These are phyloP conservation scores for Phytophthora boehmeriae DNA, from an alignment of 352 stramenopile genomes.

Conservation along the genomic window DNA sequence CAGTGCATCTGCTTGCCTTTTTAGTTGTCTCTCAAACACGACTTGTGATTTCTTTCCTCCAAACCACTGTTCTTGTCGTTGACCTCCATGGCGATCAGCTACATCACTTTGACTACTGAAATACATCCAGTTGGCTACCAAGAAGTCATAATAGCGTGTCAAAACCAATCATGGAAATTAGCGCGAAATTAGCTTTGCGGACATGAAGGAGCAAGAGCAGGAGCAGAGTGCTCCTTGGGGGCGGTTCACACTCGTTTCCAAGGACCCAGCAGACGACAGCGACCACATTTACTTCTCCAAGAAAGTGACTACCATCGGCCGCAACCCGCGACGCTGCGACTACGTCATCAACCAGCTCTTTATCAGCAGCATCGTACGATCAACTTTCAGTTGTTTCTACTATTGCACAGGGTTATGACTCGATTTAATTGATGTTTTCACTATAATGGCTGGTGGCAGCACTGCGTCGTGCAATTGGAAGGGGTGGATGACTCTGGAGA, in stretches of 20 bases:
- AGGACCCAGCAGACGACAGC: conserved; percentile 50
- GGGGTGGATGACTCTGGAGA: conserved; percentile 27
- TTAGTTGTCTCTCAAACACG: conserved; percentile 15
- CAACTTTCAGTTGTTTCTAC: background rate
- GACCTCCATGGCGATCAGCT: too few species aligned
- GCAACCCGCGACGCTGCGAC: conserved; percentile 51
- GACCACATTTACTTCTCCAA: conserved; percentile 71
- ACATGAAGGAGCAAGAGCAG: conserved; percentile 9
- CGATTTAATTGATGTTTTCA: too few species aligned
- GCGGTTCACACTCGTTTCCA: conserved; percentile 67
- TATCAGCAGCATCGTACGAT: conserved; percentile 71
- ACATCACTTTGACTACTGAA: background rate
- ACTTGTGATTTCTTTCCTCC: conserved; percentile 15
- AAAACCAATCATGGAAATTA: conserved; percentile 23
- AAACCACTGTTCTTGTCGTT: background rate
- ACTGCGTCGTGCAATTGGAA: conserved; percentile 61
- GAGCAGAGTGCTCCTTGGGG: conserved; percentile 44
- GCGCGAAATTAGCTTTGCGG: conserved; percentile 4
- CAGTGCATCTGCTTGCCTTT: conserved; percentile 19
- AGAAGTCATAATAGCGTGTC: conserved; percentile 16
- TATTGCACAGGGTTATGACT: background rate
- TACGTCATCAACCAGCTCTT: conserved; percentile 60
- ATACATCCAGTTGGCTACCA: background rate
- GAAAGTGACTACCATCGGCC: conserved; percentile 55
- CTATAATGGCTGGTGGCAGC: too few species aligned